Percentiles rank a stretch among this genome's conserved stretches.
phyloP scores from a whole-genome alignment of 106 monocot species.

The Dendrobium catenatum region DNA sequence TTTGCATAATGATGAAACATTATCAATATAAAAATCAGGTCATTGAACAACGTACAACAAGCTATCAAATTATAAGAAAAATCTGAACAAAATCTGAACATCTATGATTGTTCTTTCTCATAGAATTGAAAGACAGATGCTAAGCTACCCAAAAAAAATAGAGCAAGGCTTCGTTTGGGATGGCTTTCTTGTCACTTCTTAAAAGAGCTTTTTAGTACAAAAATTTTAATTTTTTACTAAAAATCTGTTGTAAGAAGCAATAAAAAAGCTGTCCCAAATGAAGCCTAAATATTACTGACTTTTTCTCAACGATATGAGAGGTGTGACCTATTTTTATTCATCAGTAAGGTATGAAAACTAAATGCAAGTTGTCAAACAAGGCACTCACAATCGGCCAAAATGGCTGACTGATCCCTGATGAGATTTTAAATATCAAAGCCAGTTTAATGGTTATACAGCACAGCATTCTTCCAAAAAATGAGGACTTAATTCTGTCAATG shows the following conservation, averaged over 20 bases:
- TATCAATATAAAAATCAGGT: neutral
- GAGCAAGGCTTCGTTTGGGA: too few species aligned
- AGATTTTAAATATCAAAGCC: neutral
- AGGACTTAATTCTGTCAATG: neutral
- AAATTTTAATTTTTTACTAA: too few species aligned
- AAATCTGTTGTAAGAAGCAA: too few species aligned
- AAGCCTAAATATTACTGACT: neutral
- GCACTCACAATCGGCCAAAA: neutral
- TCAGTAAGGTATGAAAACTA: neutral
- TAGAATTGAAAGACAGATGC: neutral
- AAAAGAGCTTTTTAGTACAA: too few species aligned
- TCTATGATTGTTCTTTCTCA: neutral
- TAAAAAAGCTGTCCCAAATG: too few species aligned
- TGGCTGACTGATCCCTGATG: neutral
- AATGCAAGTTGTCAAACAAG: neutral
- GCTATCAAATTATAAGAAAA: neutral
- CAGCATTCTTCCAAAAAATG: neutral
- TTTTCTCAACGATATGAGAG: neutral
- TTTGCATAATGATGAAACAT: neutral
- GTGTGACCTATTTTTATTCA: neutral
- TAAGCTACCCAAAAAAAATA: too few species aligned
- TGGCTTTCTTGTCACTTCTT: too few species aligned
- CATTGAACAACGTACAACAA: neutral
- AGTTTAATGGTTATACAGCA: neutral
- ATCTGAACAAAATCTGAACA: neutral